Conservation (phyloP, 306 rosid species). For the Gillenia trifoliata region DNA sequence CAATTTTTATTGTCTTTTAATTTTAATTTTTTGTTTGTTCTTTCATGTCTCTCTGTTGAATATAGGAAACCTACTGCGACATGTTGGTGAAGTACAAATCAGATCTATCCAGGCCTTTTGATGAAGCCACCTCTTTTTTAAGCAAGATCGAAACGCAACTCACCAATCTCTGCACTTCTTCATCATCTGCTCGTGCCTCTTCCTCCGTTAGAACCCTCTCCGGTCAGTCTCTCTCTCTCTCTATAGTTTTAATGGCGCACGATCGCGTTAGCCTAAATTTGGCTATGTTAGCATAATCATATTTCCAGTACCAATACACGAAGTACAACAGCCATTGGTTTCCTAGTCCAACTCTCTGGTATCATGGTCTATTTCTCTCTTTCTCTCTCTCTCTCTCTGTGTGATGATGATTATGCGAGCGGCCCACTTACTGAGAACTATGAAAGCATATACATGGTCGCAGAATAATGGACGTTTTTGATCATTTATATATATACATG, state of each 20-base stretch:
- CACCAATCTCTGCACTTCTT: constrained; percentile 54
- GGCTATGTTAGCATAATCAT: not conserved
- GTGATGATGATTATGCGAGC: not conserved
- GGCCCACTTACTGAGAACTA: not conserved
- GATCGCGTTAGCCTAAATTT: not conserved
- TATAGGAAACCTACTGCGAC: constrained; percentile 81
- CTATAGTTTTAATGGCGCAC: not conserved
- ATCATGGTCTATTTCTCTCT: not conserved
- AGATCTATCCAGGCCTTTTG: constrained; percentile 83
- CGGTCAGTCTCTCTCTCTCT: constrained; percentile 41
- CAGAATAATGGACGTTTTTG: not conserved
- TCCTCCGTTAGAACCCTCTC: constrained; percentile 51
- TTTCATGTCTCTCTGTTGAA: not conserved
- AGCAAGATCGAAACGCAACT: constrained; percentile 82
- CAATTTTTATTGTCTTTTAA: not conserved
- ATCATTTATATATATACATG: not conserved
- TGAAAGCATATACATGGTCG: not conserved
- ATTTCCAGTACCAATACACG: not conserved
- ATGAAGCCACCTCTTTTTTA: constrained; percentile 85
- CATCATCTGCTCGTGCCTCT: not conserved
- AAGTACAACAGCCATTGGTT: not conserved
- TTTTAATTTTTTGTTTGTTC: not conserved
- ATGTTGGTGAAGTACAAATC: constrained; percentile 77
- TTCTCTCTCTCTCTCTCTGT: not conserved
- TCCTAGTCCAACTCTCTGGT: not conserved